Evolutionary conservation across 208 protist species (phyloP).

Genomic region (Paratrypanosoma confusum): DNA sequence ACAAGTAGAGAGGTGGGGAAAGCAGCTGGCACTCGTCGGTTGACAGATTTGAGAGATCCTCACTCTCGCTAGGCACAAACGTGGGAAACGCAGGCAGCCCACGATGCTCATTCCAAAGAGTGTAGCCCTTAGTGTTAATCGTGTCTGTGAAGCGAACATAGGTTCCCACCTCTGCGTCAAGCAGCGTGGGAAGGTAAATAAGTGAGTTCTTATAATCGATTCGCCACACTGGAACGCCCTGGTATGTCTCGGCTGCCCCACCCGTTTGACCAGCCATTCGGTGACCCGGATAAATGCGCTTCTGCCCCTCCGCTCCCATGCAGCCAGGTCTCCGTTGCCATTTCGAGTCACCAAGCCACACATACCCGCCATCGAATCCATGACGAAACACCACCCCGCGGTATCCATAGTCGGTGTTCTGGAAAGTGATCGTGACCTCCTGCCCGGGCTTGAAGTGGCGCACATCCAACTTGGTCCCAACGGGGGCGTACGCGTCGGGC

Average conservation of each 20-base stretch:
- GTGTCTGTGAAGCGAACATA: conserved; percentile 88
- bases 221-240: conserved; percentile 82
- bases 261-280: conserved; percentile 87
- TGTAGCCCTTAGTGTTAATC: conserved; percentile 88
- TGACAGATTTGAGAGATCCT: conserved; percentile 75
- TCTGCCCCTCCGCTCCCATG: conserved; percentile 83
- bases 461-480: conserved; percentile 88
- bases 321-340: conserved; percentile 88
- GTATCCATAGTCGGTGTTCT: conserved; percentile 90
- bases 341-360: conserved; percentile 87
- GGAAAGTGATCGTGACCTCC: conserved; percentile 84
- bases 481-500: conserved; percentile 83
- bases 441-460: conserved; percentile 91
- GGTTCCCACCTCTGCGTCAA: conserved; percentile 81
- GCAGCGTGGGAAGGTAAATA: conserved; percentile 79
- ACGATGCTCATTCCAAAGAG: conserved; percentile 84
- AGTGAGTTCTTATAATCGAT: conserved; percentile 92
- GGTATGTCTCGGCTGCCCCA: conserved; percentile 76
- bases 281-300: conserved; percentile 85
- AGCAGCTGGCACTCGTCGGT: conserved; percentile 87
- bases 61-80: conserved; percentile 69
- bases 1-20: conserved; percentile 79
- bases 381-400: conserved; percentile 88
- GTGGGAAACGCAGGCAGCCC: conserved; percentile 85
- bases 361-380: conserved; percentile 87